Evolutionary conservation across 768 basidiomycete genomes (phyloP).

Genomic region (Leccinellum luteum): DNA sequence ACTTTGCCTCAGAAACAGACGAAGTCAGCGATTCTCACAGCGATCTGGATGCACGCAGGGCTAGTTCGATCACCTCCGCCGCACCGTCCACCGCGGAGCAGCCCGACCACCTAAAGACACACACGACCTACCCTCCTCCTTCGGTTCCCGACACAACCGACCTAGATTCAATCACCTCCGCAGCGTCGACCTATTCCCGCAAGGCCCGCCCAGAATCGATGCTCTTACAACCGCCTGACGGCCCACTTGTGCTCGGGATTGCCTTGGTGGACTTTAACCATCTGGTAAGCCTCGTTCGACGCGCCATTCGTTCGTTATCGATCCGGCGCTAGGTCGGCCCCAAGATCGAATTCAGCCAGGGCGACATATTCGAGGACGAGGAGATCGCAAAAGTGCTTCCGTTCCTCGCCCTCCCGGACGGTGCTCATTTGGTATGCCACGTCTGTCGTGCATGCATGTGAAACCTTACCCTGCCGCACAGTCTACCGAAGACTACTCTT

Average conservation of each 20-base stretch:
- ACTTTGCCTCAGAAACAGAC: constrained; percentile 53
- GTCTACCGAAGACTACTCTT: constrained; percentile 83
- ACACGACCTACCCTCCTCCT: constrained; percentile 50
- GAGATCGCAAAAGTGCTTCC: constrained; percentile 84
- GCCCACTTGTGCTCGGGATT: constrained; percentile 75
- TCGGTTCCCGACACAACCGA: constrained; percentile 45
- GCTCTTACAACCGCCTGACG: constrained; percentile 53
- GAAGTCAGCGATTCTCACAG: constrained; percentile 49
- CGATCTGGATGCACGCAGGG: constrained; percentile 31
- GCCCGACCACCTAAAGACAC: constrained; percentile 37
- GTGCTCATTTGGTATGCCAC: constrained; percentile 77
- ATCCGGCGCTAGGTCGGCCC: constrained; percentile 72
- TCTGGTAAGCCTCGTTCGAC: constrained; percentile 50
- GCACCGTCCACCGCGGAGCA: constrained; percentile 43
- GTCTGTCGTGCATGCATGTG: constrained; percentile 4
- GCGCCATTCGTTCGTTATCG: constrained; percentile 10
- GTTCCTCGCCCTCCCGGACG: constrained; percentile 95
- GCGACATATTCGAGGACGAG: constrained; percentile 80
- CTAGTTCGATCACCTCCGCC: constrained; percentile 52
- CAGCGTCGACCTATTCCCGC: constrained; percentile 49
- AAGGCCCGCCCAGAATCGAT: constrained; percentile 82
- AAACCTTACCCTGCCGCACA: constrained; percentile 6
- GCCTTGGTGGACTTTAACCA: constrained; percentile 97
- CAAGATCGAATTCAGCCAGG: constrained; percentile 79
- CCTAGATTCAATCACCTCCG: constrained; percentile 59